Evolutionary conservation across 2,329 filamentous ascomycete species (phyloP).

Genomic region (Trichoderma koningiopsis): DNA sequence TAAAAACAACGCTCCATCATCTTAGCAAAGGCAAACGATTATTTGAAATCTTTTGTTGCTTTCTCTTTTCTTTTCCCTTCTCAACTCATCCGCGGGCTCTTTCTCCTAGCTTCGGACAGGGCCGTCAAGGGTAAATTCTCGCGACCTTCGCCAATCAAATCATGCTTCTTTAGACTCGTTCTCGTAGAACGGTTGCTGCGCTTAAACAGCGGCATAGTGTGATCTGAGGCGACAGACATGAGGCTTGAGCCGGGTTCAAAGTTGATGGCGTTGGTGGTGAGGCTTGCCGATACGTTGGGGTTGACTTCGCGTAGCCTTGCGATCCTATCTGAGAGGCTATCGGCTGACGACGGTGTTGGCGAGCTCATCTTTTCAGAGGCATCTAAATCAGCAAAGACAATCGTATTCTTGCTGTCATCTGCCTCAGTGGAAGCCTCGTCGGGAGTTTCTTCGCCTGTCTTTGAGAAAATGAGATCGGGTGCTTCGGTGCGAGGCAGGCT

Average conservation of each 20-base stretch:
- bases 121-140: constrained; percentile 54
- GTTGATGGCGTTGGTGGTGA: constrained; percentile 40
- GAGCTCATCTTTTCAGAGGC: constrained; percentile 34
- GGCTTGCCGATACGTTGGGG: constrained; percentile 50
- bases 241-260: constrained; percentile 50
- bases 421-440: not conserved
- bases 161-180: constrained; percentile 39
- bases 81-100: constrained; percentile 55
- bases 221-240: constrained; percentile 45
- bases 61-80: not conserved
- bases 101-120: constrained; percentile 54
- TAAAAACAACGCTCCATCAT: not conserved
- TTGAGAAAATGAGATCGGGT: constrained; percentile 48
- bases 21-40: not conserved
- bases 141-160: constrained; percentile 46
- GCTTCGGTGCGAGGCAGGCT: constrained; percentile 72
- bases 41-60: not conserved
- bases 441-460: constrained; percentile 38
- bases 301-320: constrained; percentile 59
- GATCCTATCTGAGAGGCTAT: constrained; percentile 35
- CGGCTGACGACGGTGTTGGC: constrained; percentile 36
- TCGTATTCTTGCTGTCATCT: constrained; percentile 35
- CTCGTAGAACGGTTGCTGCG: constrained; percentile 44
- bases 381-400: constrained; percentile 47
- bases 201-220: constrained; percentile 53